Conservation (phyloP, 2,329 filamentous ascomycete species). For the Nigrospora osmanthi region DNA sequence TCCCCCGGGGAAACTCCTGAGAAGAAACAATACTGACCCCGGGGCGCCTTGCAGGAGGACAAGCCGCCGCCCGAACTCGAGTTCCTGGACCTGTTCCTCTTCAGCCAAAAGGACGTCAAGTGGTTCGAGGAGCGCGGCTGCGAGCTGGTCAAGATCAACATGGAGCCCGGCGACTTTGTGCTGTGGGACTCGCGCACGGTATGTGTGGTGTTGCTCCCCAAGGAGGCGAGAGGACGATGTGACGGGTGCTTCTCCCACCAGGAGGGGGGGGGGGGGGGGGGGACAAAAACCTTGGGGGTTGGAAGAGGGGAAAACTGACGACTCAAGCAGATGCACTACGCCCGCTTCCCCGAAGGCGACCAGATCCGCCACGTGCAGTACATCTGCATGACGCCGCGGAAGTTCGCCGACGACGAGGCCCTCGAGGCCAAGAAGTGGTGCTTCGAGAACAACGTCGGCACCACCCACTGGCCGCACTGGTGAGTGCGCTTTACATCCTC, state of each 20-base stretch:
- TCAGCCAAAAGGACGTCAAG: conserved; percentile 30
- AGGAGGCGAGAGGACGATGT: not conserved
- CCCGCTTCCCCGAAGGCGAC: conserved; percentile 22
- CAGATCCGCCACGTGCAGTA: conserved; percentile 27
- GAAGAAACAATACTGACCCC: too few relatives aligned
- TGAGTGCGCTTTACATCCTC: conserved; percentile 1
- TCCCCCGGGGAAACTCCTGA: too few relatives aligned
- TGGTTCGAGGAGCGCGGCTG: conserved; percentile 32
- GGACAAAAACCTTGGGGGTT: too few relatives aligned
- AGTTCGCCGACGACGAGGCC: conserved; percentile 23
- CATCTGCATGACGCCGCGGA: conserved; percentile 25
- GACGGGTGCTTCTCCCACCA: too few relatives aligned
- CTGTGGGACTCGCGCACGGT: conserved; percentile 34
- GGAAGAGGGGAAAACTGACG: not conserved
- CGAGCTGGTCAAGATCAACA: conserved; percentile 27
- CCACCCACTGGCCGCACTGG: conserved; percentile 28
- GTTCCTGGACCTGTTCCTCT: conserved; percentile 31
- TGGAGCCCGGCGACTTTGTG: conserved; percentile 33
- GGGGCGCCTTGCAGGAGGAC: conserved; percentile 9
- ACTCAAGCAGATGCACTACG: conserved; percentile 33
- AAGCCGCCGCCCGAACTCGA: conserved; percentile 21
- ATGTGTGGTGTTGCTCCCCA: not conserved
- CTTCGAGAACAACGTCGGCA: conserved; percentile 23
- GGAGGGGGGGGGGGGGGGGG: too few relatives aligned
- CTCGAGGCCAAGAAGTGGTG: conserved; percentile 23